phyloP scores from a whole-genome alignment of 495 filamentous ascomycete genomes.

The Penicillium turbatum region DNA sequence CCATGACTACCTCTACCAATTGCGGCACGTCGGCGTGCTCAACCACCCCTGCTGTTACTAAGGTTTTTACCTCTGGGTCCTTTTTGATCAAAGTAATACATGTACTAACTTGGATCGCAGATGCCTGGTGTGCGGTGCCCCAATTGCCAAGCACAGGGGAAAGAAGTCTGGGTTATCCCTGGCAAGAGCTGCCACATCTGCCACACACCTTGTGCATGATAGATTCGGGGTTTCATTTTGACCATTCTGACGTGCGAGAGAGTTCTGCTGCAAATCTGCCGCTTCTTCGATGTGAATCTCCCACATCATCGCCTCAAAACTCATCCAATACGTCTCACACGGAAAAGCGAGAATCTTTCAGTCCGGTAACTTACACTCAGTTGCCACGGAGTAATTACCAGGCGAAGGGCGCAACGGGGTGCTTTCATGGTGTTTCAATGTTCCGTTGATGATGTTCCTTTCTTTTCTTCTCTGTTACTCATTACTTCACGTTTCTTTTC shows the following conservation, averaged over 20 bases:
- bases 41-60: conserved; percentile 15
- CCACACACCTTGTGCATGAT: conserved; percentile 33
- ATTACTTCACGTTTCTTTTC: no score
- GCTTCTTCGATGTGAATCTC: not conserved
- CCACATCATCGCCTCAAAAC: no score
- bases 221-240: not conserved
- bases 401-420: not conserved
- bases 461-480: not conserved
- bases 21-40: conserved; percentile 13
- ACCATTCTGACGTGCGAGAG: not conserved
- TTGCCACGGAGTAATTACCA: not conserved
- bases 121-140: conserved; percentile 51
- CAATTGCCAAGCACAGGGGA: conserved; percentile 34
- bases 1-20: conserved; percentile 10
- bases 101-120: conserved; percentile 18
- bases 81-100: not conserved
- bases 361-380: not conserved
- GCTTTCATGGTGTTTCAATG: not conserved
- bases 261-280: not conserved
- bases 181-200: conserved; percentile 48
- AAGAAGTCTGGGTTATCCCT: conserved; percentile 49
- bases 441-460: not conserved
- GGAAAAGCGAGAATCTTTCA: not conserved
- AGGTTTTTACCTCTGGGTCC: conserved; percentile 15
- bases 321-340: no score